Evolutionary conservation across 1,139 yeast genomes (phyloP).

Genomic region (Saccharomyces pastorianus): DNA sequence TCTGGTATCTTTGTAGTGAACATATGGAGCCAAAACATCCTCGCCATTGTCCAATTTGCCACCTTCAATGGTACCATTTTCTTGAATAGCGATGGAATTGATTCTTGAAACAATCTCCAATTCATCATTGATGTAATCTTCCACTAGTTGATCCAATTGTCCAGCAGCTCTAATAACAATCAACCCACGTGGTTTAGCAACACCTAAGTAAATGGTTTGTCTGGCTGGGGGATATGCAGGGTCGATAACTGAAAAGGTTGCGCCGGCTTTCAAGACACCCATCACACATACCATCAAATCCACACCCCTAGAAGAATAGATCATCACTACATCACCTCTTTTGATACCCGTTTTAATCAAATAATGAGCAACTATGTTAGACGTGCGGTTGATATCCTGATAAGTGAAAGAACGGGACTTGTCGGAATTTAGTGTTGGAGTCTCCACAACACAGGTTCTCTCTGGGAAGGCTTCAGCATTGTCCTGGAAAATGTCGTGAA

Average conservation of each 20-base stretch:
- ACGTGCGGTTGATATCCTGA: slow-evolving; percentile 80
- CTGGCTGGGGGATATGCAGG: slow-evolving; percentile 99
- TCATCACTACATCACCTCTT: slow-evolving; percentile 93
- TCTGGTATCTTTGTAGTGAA: slow-evolving; percentile 42
- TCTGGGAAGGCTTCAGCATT: slow-evolving; percentile 82
- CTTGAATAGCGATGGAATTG: slow-evolving; percentile 67
- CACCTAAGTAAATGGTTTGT: slow-evolving; percentile 84
- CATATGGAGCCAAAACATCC: slow-evolving; percentile 48
- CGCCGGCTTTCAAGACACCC: slow-evolving; percentile 98
- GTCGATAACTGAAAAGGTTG: slow-evolving; percentile 94
- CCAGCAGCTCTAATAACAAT: slow-evolving; percentile 92
- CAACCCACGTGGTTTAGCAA: slow-evolving; percentile 86
- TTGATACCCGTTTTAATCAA: slow-evolving; percentile 72
- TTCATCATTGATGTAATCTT: slow-evolving; percentile 63
- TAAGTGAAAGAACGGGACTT: slow-evolving; percentile 71
- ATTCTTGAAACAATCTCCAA: slow-evolving; percentile 64
- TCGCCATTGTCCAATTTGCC: slow-evolving; percentile 33
- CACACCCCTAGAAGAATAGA: slow-evolving; percentile 94
- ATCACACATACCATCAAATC: slow-evolving; percentile 93
- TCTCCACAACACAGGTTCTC: slow-evolving; percentile 84
- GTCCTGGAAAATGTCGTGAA: slow-evolving; percentile 84
- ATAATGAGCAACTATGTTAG: slow-evolving; percentile 90
- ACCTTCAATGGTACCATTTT: slow-evolving; percentile 69
- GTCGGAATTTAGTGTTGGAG: slow-evolving; percentile 52
- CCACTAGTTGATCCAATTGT: slow-evolving; percentile 62